Conservation (phyloP, 768 basidiomycete species). For the Hirschioporus abietinus region DNA sequence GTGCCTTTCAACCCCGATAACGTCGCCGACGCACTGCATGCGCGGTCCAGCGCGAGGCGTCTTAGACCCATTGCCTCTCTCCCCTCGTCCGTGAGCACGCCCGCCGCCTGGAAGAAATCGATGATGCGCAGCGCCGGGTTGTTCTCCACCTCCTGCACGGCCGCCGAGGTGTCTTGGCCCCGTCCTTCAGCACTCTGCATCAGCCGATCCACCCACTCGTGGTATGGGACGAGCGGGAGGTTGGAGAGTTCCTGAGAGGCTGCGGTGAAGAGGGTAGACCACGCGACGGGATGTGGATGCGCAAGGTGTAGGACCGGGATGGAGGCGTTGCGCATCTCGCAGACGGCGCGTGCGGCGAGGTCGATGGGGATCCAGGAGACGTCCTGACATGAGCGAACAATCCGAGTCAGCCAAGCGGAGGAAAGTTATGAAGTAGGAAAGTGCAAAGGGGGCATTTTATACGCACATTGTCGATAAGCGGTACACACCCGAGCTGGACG, state of each 20-base stretch:
- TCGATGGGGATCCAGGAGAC: slow-evolving; percentile 41
- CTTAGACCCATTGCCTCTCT: not conserved
- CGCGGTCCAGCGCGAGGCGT: not conserved
- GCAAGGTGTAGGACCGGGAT: slow-evolving; percentile 30
- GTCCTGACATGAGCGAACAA: slow-evolving; percentile 19
- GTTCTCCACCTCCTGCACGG: slow-evolving; percentile 9
- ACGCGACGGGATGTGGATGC: slow-evolving; percentile 31
- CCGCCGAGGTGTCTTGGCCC: not conserved
- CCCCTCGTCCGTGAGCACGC: not conserved
- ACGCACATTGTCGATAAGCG: slow-evolving; percentile 15
- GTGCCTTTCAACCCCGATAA: not conserved
- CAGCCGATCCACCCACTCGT: slow-evolving; percentile 26
- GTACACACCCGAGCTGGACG: slow-evolving; percentile 24
- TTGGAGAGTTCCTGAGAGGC: slow-evolving; percentile 18
- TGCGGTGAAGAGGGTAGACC: slow-evolving; percentile 25
- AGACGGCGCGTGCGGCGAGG: slow-evolving; percentile 28
- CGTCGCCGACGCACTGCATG: not conserved
- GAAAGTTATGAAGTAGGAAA: not conserved
- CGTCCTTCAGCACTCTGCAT: not conserved
- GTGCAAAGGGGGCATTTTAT: not conserved
- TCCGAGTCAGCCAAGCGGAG: slow-evolving; percentile 4
- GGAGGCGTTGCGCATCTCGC: slow-evolving; percentile 25
- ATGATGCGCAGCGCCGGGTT: slow-evolving; percentile 25
- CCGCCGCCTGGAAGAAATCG: slow-evolving; percentile 19
- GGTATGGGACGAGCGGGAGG: slow-evolving; percentile 28